These are phyloP conservation scores for Collybia sp. DNA, from an alignment of 768 basidiomycete genomes.

Conservation along the genomic window DNA sequence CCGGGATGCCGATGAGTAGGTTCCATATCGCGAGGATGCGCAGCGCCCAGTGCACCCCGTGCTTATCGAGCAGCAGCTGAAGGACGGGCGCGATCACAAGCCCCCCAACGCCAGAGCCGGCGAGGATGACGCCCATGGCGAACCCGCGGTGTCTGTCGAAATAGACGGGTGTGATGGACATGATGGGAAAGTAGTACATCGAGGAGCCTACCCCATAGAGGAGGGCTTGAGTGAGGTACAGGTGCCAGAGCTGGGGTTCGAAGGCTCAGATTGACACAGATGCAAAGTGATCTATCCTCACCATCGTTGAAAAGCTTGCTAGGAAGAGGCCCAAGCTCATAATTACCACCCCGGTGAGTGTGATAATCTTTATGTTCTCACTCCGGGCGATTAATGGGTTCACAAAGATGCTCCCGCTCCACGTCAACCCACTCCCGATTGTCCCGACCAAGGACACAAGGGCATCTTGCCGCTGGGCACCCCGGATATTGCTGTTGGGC, in stretches of 20 bases:
- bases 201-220: conserved; percentile 39
- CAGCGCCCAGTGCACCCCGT: conserved; percentile 29
- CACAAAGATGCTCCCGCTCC: conserved; percentile 42
- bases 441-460: conserved; percentile 37
- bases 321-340: conserved; percentile 38
- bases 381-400: conserved; percentile 31
- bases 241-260: conserved; percentile 32
- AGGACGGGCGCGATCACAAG: conserved; percentile 36
- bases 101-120: conserved; percentile 38
- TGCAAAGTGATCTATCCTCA: conserved; percentile 8
- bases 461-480: conserved; percentile 31
- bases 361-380: conserved; percentile 27
- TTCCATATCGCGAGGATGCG: conserved; percentile 38
- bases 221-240: conserved; percentile 36
- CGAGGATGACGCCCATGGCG: conserved; percentile 37
- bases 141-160: conserved; percentile 41
- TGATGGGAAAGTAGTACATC: conserved; percentile 39
- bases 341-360: conserved; percentile 27
- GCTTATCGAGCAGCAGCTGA: conserved; percentile 26
- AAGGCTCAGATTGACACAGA: not conserved
- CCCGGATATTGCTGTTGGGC: conserved; percentile 23
- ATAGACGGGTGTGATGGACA: conserved; percentile 34
- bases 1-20: conserved; percentile 28
- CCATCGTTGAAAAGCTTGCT: conserved; percentile 32
- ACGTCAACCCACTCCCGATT: conserved; percentile 38